These are phyloP conservation scores for Lyophyllum atratum DNA, from an alignment of 768 basidiomycete species.

Conservation along the genomic window DNA sequence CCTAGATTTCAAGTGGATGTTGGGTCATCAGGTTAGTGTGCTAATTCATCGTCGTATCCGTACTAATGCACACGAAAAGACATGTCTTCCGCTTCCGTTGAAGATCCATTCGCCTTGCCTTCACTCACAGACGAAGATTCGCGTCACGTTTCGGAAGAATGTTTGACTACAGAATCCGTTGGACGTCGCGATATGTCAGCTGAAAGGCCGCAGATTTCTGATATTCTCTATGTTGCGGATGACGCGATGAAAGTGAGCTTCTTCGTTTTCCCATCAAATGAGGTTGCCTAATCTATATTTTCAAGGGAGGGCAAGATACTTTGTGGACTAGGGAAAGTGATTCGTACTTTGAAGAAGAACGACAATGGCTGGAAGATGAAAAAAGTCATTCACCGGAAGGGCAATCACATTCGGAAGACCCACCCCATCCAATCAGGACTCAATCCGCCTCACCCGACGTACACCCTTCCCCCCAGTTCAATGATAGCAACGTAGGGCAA, in stretches of 20 bases:
- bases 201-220: background rate
- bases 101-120: constrained; percentile 5
- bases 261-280: background rate
- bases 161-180: background rate
- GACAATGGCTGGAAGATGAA: background rate
- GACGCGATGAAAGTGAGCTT: background rate
- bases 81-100: background rate
- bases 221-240: background rate
- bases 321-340: background rate
- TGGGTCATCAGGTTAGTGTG: constrained; percentile 17
- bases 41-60: background rate
- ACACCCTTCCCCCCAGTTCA: background rate
- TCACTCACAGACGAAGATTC: background rate
- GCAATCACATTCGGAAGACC: background rate
- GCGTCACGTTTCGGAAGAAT: background rate
- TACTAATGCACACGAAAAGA: constrained; percentile 2
- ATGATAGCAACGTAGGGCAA: background rate
- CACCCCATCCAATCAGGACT: background rate
- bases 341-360: background rate
- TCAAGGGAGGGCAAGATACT: background rate
- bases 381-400: background rate
- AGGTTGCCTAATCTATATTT: background rate
- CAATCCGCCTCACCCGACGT: constrained; percentile 13
- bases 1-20: constrained; percentile 31
- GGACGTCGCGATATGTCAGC: background rate